Evolutionary conservation across 768 basidiomycete genomes (phyloP), one percentile per base, ranked within the genome.

Genomic region (Leucosporidium scottii): DNA sequence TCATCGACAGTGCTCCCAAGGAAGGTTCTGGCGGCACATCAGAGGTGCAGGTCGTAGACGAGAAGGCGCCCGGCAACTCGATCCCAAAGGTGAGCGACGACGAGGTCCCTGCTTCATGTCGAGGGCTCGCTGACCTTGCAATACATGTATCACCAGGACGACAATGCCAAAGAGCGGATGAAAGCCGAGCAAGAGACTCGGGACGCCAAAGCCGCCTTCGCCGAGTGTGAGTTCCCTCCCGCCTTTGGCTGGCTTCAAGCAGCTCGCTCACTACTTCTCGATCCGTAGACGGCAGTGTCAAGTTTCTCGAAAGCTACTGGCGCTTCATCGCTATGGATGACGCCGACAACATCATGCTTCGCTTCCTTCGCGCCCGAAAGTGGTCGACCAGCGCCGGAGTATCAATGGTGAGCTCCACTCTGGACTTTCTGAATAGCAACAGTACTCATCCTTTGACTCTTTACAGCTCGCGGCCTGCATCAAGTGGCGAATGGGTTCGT

Each of bases 311-410:
- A n/a, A 56, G 67, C 13, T 73, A 66, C 64, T 74, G 71, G 71
- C 64, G 68, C 18, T 68, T 73, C 50, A 59, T 68, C 30, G 67
- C 66, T 0, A 67, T 68, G 66, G 66, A 70, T 50, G 71, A 74
- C 39, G 71, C 74, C 2, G 74, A 74, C 65, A 61, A 58, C 30
- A 68, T 70, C 50, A 65, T 64, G 59, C 64, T 74, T 2, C 64
- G 73, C 21, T 74, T 74, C 62, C 47, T 74, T 3, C 62, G 74
- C 36, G 74, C 74, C 12, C 60, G 74, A 25, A 74, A 74, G 57
- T 74, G 74, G 74, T 67, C 59, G n/a, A 50, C 68, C 15, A 65
- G 56, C 21, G 74, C 74, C 6, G 74, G 67, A 28, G 69, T 73
- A 1, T 69, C 74, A 2, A 74, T 74, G 74, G 66, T 74, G 25